Base-by-base conservation (phyloP, 192 early-diverging fungal genomes). In the Coemansia sp. region DNA sequence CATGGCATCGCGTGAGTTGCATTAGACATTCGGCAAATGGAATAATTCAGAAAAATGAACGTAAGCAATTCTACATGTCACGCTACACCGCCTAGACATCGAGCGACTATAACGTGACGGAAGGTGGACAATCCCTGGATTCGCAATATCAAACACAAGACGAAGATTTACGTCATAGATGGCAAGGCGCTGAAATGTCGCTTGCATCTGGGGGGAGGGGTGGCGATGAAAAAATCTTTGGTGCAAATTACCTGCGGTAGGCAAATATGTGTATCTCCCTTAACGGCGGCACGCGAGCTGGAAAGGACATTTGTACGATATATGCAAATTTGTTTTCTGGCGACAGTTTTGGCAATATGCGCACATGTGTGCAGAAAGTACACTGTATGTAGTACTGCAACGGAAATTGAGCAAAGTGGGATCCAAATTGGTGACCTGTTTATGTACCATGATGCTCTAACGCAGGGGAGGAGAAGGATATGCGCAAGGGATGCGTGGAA, bases 1-100 rank as follows among this genome's bases (percentile, higher is more conserved):
- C 54, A 56, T 56, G 54, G 54, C 13, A 14, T 56, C 54, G 54
- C 31, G 54, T 56, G 54, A 33, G 54, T 31, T 13, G 54, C 54
- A 56, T 56, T 56, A 56, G 54, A 16, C 46, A 48, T 24, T 48
- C 19, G 46, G 46, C 54, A 33, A 56, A 34, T 56, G 16, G 31
- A 33, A 4, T 29, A 27, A 24, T 48, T 48, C n/a, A 48, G 19
- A 54, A 54, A 54, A 31, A 54, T 54, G 21, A 34, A 56, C 13
- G 31, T 6, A 56, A 33, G 54, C 17, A 13, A 56, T 17, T 34
- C 11, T 41, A 41, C 31, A 35, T 34, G 31, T 17, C 54, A 56
- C 54, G 31, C 13, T 33, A 31, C 31, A 5, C 10, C 14, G 4
- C 31, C 54, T 34, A 48, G 19, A 8, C 46, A 48, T 24, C 46